Evolutionary conservation across 345 rosid genomes (phyloP).

Genomic region (Corymbia maculata): DNA sequence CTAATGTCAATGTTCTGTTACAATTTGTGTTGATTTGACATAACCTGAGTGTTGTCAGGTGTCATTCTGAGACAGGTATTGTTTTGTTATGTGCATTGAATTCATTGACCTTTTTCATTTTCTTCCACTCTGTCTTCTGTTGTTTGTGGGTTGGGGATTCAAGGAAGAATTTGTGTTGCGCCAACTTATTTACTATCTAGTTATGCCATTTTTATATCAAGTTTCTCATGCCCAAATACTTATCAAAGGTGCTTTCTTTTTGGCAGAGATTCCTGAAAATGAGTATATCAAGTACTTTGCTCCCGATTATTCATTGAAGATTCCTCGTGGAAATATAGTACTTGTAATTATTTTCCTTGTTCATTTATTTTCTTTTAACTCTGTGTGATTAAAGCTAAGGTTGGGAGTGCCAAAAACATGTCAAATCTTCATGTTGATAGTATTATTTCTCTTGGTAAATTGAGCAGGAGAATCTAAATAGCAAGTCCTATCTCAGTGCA

Average conservation of each 20-base stretch:
- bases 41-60: not conserved
- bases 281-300: slow-evolving; percentile 80
- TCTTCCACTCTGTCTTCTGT: not conserved
- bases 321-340: slow-evolving; percentile 59
- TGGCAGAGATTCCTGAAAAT: slow-evolving; percentile 89
- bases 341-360: slow-evolving; percentile 27
- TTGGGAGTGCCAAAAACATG: not conserved
- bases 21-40: not conserved
- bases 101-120: not conserved
- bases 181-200: not conserved
- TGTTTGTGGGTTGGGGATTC: not conserved
- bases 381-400: not conserved
- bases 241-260: not conserved
- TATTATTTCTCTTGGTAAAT: slow-evolving; percentile 2
- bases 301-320: slow-evolving; percentile 79
- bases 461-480: slow-evolving; percentile 79
- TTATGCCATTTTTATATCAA: not conserved
- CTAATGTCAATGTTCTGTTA: not conserved
- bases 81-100: not conserved
- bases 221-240: not conserved
- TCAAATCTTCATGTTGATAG: not conserved
- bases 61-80: not conserved
- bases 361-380: not conserved
- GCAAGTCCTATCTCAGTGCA: slow-evolving; percentile 76
- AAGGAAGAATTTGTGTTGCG: not conserved